Evolutionary conservation across 78 protist genomes (phyloP).

Genomic region (Dictyostelium brefeldianum): DNA sequence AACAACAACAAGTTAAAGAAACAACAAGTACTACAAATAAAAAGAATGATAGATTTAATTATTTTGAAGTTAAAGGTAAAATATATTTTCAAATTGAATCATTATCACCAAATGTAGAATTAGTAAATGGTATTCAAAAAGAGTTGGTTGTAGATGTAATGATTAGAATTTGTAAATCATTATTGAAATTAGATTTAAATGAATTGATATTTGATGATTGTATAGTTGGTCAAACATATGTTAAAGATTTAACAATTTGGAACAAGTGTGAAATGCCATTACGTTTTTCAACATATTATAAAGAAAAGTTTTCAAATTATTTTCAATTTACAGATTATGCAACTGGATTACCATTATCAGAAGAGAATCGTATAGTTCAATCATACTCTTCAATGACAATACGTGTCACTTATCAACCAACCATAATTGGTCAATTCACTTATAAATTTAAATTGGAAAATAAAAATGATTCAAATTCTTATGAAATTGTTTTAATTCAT

Average conservation of each 20-base stretch:
- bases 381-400: constrained; percentile 70
- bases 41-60: constrained; percentile 33
- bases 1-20: no score
- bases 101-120: neutral
- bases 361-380: constrained; percentile 8
- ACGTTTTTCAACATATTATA: constrained; percentile 35
- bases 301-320: constrained; percentile 40
- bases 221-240: constrained; percentile 57
- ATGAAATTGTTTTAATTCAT: constrained; percentile 61
- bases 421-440: constrained; percentile 42
- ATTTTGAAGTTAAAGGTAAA: constrained; percentile 70
- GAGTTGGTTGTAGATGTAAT: constrained; percentile 26
- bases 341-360: constrained; percentile 56
- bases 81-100: constrained; percentile 18
- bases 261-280: constrained; percentile 88
- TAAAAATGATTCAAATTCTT: constrained; percentile 35
- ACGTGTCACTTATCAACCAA: constrained; percentile 62
- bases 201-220: constrained; percentile 86
- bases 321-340: constrained; percentile 72
- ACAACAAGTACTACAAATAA: neutral
- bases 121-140: neutral
- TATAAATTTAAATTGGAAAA: constrained; percentile 71
- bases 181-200: constrained; percentile 45
- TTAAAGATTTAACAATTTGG: constrained; percentile 87
- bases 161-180: constrained; percentile 61